phyloP scores from a whole-genome alignment of 2,329 filamentous ascomycete species.

The Colletotrichum zoysiae region DNA sequence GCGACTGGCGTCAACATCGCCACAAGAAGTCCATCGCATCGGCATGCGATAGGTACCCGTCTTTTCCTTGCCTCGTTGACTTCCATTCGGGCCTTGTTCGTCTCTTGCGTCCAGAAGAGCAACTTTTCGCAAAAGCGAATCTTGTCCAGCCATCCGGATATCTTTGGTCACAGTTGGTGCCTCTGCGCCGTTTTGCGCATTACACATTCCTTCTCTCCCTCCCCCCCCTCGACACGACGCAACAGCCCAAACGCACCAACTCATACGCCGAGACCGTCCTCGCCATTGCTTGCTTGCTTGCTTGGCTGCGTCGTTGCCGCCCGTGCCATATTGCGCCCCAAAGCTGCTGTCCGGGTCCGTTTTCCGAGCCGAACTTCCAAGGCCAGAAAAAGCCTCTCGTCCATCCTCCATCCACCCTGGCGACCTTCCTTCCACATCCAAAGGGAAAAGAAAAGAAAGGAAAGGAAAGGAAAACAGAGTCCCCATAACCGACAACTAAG shows the following conservation, averaged over 20 bases:
- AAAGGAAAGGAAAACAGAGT: conserved; percentile 3
- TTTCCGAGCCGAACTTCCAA: conserved; percentile 7
- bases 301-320: conserved; percentile 23
- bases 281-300: conserved; percentile 8
- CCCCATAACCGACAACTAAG: background rate
- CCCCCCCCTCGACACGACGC: background rate
- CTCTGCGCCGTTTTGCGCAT: background rate
- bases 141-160: background rate
- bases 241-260: background rate
- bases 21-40: background rate
- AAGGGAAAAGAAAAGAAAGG: background rate
- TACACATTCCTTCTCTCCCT: background rate
- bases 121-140: conserved; percentile 1
- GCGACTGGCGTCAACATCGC: background rate
- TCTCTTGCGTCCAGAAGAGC: background rate
- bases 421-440: background rate
- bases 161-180: conserved; percentile 1
- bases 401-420: conserved; percentile 4
- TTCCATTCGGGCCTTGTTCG: conserved; percentile 17
- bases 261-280: conserved; percentile 13
- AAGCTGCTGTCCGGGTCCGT: conserved; percentile 20
- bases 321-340: conserved; percentile 25
- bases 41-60: background rate
- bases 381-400: conserved; percentile 28
- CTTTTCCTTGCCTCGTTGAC: background rate